A percentile compares a stretch with the other conserved stretches of the same genome.
These are phyloP conservation scores for Fusarium nisikadoi DNA, from an alignment of 2,329 filamentous ascomycete genomes.

Conservation along the genomic window DNA sequence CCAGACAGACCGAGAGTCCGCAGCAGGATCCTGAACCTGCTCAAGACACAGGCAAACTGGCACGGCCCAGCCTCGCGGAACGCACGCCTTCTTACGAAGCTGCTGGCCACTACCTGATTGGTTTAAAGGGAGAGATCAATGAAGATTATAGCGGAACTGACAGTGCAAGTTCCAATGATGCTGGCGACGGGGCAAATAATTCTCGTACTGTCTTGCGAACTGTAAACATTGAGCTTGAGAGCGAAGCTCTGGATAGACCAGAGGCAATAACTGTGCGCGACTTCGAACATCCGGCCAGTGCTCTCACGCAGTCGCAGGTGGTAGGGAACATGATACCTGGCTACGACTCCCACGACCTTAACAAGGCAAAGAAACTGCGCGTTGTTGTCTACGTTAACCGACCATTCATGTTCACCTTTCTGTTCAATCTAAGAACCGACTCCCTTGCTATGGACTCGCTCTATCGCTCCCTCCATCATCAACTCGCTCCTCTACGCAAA, in stretches of 20 bases:
- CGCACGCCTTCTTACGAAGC: conserved; percentile 45
- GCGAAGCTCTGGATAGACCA: conserved; percentile 50
- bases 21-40: conserved; percentile 24
- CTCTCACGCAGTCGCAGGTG: conserved; percentile 49
- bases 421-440: conserved; percentile 71
- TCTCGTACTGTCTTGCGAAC: conserved; percentile 72
- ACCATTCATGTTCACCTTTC: conserved; percentile 81
- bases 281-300: conserved; percentile 52
- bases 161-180: conserved; percentile 47
- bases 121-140: conserved; percentile 72
- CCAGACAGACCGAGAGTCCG: conserved; percentile 22
- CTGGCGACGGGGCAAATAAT: conserved; percentile 52
- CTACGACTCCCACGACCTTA: conserved; percentile 58
- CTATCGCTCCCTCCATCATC: conserved; percentile 69
- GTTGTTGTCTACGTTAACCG: conserved; percentile 78
- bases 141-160: conserved; percentile 52
- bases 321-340: conserved; percentile 48
- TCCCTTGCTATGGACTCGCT: conserved; percentile 65
- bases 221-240: conserved; percentile 72
- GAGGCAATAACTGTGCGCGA: conserved; percentile 60
- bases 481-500: conserved; percentile 68
- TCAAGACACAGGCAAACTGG: conserved; percentile 11
- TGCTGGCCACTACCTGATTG: conserved; percentile 70
- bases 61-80: conserved; percentile 17
- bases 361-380: conserved; percentile 67